Evolutionary conservation across 2,329 filamentous ascomycete genomes (phyloP).

Genomic region (Achaetomium macrosporum): DNA sequence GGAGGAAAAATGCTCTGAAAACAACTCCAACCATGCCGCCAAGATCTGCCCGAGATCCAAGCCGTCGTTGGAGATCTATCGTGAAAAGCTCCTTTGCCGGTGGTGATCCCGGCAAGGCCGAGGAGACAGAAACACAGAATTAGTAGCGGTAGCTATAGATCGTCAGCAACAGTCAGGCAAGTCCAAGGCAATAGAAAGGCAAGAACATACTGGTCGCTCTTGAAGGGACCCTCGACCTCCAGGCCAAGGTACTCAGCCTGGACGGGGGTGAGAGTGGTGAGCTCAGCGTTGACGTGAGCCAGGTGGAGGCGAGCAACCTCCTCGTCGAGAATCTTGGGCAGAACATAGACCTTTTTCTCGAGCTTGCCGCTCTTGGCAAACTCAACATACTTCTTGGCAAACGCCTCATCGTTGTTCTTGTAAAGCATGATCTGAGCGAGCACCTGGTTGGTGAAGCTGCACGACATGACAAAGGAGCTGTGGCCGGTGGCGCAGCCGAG

Average conservation of each 20-base stretch:
- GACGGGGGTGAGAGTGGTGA: constrained; percentile 74
- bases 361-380: constrained; percentile 92
- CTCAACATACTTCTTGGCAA: constrained; percentile 91
- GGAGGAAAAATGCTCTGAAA: constrained; percentile 16
- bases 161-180: constrained; percentile 26
- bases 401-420: constrained; percentile 84
- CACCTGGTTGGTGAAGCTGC: constrained; percentile 99
- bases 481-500: constrained; percentile 97
- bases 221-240: constrained; percentile 83
- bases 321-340: constrained; percentile 99
- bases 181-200: background rate
- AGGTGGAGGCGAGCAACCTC: constrained; percentile 94
- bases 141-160: constrained; percentile 60
- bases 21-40: constrained; percentile 18
- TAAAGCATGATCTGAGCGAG: constrained; percentile 97
- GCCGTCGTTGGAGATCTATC: constrained; percentile 23
- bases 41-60: constrained; percentile 18
- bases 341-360: constrained; percentile 85
- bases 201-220: constrained; percentile 75
- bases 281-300: constrained; percentile 87
- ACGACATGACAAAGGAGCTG: constrained; percentile 99
- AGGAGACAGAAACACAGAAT: constrained; percentile 28
- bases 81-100: constrained; percentile 6
- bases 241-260: constrained; percentile 96
- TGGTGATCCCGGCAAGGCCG: background rate